Evolutionary conservation across 345 rosid genomes (phyloP), one percentile per base, ranked within the genome.

Genomic region (Pistacia integerrima): DNA sequence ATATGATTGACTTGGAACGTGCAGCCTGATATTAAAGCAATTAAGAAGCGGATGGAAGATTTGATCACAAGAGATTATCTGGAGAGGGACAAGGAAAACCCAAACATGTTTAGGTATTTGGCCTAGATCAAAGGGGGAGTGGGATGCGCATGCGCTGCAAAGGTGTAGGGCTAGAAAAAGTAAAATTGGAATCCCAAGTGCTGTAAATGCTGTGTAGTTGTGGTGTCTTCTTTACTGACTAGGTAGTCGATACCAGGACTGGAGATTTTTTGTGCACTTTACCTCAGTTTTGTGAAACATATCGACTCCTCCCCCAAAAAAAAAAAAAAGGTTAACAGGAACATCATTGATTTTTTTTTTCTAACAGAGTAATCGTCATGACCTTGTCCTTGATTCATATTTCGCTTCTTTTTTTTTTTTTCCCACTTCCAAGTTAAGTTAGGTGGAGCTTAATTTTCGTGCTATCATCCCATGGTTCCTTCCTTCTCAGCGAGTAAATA

Each of bases 1-100:
- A 14, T 48, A 28, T 67, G 10, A 8, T 55, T 46, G 54, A 25
- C 17, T 6, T 74, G 70, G 48, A 30, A 55, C 57, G 10, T 77
- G 87, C 96, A 97, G 98, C 98, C 99, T 68, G 98, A 97, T 83
- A 88, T 91, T 11, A 97, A 91, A 84, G 97, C 94, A 10, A 97
- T 97, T 51, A 97, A 97, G 89, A 97, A 94, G 79, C 84, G 98
- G 68, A 94, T 94, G 70, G 99, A 97, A 85, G 98, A 94, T 81
- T 82, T 97, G 51, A 97, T 94, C 51, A 85, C 96, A 0, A 84
- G 96, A 51, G 98, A 97, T 65, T 97, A 94, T 69, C 77, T 97
- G 85, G 99, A 94, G 81, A 91, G 98, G 77, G 98, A 94, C 76
- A 87, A 89, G 80, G 97, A 92, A 62, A 92, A 94, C 57, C 86